A percentile compares a stretch with the other conserved stretches of the same genome.
These are phyloP conservation scores for Comarum palustre DNA, from an alignment of 306 rosid genomes.

Conservation along the genomic window DNA sequence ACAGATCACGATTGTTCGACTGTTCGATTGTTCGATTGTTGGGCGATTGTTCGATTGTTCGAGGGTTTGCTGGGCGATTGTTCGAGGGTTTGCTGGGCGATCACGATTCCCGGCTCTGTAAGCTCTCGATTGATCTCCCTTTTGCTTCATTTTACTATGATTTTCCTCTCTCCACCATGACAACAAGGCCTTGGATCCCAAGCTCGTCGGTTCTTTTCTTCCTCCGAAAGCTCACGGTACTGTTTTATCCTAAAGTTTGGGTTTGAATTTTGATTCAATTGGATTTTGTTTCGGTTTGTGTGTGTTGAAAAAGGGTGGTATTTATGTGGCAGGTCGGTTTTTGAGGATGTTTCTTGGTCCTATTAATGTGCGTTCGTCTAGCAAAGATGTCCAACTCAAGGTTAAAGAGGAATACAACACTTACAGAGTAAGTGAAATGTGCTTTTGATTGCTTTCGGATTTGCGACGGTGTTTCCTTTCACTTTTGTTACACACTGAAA, in stretches of 20 bases:
- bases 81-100: no score
- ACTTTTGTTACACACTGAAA: background rate
- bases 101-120: no score
- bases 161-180: conserved; percentile 43
- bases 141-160: no score
- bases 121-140: no score
- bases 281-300: background rate
- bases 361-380: conserved; percentile 79
- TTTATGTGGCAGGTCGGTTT: conserved; percentile 51
- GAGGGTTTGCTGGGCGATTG: no score
- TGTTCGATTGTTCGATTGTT: no score
- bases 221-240: conserved; percentile 77
- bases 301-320: background rate
- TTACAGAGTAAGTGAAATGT: conserved; percentile 53
- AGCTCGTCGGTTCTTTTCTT: conserved; percentile 68
- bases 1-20: no score
- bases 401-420: conserved; percentile 97
- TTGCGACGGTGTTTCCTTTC: background rate
- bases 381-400: conserved; percentile 84
- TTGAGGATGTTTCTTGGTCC: conserved; percentile 95
- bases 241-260: background rate
- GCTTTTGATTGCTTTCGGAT: background rate
- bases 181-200: conserved; percentile 44
- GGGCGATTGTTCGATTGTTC: no score
- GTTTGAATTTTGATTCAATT: background rate